These are phyloP conservation scores for Dalechampia spathulata DNA, from an alignment of 441 rosid species.

Conservation along the genomic window DNA sequence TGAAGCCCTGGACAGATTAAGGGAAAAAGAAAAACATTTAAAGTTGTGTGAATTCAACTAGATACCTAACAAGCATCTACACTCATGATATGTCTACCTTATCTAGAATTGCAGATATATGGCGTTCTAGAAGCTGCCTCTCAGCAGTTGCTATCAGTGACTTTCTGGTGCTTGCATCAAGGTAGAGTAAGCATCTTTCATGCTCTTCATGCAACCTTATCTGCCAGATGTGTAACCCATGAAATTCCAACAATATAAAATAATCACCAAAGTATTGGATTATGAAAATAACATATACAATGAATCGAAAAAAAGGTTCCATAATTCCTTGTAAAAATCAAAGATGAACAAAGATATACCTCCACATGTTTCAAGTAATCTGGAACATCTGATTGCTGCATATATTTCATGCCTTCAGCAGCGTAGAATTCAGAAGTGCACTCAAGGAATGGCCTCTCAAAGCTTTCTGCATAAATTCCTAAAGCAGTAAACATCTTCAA, in stretches of 20 bases:
- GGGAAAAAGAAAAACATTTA: constrained; percentile 4
- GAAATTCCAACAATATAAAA: constrained; percentile 7
- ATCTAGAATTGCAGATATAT: constrained; percentile 79
- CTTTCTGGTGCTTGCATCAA: constrained; percentile 84
- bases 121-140: constrained; percentile 85
- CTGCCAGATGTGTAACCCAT: constrained; percentile 33
- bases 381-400: constrained; percentile 97
- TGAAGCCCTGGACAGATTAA: constrained; percentile 63
- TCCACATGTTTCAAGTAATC: constrained; percentile 98
- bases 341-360: constrained; percentile 37
- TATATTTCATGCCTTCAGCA: constrained; percentile 90
- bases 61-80: constrained; percentile 1
- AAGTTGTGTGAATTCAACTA: constrained; percentile 10
- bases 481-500: constrained; percentile 98
- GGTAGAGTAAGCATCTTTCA: constrained; percentile 86
- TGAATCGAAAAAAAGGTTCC: neutral
- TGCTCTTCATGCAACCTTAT: constrained; percentile 92
- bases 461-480: constrained; percentile 89
- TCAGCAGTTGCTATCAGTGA: constrained; percentile 81
- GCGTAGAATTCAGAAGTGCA: constrained; percentile 94
- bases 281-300: neutral
- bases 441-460: constrained; percentile 92
- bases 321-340: neutral
- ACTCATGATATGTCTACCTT: constrained; percentile 44
- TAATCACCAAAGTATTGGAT: neutral